A percentile compares a stretch with the other conserved stretches of the same genome.
These are phyloP conservation scores for Ophiorrhiza pumila DNA, from an alignment of 257 asterid species.

Conservation along the genomic window DNA sequence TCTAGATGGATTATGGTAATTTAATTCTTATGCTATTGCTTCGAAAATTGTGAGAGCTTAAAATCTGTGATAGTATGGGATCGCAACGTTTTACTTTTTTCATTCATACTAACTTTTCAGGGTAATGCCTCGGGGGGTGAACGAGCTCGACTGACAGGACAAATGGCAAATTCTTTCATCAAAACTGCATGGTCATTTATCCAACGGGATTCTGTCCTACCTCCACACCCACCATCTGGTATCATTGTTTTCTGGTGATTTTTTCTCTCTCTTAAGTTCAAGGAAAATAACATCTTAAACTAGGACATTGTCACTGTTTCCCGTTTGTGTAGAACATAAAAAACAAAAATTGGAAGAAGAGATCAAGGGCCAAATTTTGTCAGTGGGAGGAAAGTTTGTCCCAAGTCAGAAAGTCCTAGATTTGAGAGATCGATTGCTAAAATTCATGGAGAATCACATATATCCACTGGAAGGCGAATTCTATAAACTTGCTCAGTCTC, in stretches of 20 bases:
- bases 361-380: conserved; percentile 23
- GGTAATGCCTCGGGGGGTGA: conserved; percentile 99
- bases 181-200: conserved; percentile 66
- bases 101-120: conserved; percentile 36
- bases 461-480: conserved; percentile 81
- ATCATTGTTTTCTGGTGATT: conserved; percentile 17
- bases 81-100: background rate
- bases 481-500: conserved; percentile 67
- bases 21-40: conserved; percentile 13
- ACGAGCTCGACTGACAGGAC: conserved; percentile 72
- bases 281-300: background rate
- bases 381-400: conserved; percentile 57
- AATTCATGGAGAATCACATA: conserved; percentile 78
- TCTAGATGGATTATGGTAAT: conserved; percentile 81
- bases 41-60: conserved; percentile 3
- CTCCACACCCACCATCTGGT: conserved; percentile 67
- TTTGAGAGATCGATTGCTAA: conserved; percentile 58
- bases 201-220: conserved; percentile 63
- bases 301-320: background rate
- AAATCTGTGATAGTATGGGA: background rate
- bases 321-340: conserved; percentile 14
- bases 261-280: conserved; percentile 11
- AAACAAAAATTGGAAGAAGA: conserved; percentile 32
- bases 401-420: conserved; percentile 68
- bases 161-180: conserved; percentile 58